Base-by-base conservation (phyloP, 805 yeast species). In the Starmera dryadoides region DNA sequence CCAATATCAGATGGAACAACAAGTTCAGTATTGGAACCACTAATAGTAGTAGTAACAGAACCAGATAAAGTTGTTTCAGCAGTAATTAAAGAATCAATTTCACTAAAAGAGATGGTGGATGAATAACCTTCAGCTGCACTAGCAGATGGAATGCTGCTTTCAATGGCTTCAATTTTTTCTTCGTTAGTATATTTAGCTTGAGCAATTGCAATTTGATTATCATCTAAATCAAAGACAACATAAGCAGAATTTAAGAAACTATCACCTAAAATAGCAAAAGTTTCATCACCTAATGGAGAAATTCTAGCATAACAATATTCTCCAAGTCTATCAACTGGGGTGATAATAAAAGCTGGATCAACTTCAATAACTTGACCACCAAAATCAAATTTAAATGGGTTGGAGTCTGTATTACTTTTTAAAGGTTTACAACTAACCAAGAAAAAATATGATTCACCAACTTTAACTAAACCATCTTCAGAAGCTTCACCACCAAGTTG, bases 221-320 rank as follows among this genome's bases (percentile, higher is more conserved):
- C 71, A 19, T 79, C 86, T 36, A 81, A 61, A 55, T 85, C 85
- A 56, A 71, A 80, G 14, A 80, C 86, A 21, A 74, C 71, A 53
- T 83, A 85, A 4, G 80, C 81, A 30, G 74, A 69, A 39, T 85
- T 66, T 45, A 84, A 59, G 52, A 83, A 73, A 34, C 73, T 70
- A 53, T 81, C 88, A 10, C 93, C 93, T 29, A 84, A 63, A 39
- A 79, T 66, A 15, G 62, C 58, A 42, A 41, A 36, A 26, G 18
- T 16, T 9, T 63, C 59, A 41, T 49, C 59, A 23, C 50, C 60
- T 18, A 56, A 49, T n/a, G 49, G 32, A 3, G 36, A 37, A 12
- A 38, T 16, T 16, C 56, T 45, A 12, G 55, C 50, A 29, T 59
- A 39, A 8, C 45, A 40, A 31, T 57, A 52, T 21, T 42, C 43